Evolutionary conservation across 768 basidiomycete species (phyloP).

Genomic region (Leucocoprinus birnbaumii): DNA sequence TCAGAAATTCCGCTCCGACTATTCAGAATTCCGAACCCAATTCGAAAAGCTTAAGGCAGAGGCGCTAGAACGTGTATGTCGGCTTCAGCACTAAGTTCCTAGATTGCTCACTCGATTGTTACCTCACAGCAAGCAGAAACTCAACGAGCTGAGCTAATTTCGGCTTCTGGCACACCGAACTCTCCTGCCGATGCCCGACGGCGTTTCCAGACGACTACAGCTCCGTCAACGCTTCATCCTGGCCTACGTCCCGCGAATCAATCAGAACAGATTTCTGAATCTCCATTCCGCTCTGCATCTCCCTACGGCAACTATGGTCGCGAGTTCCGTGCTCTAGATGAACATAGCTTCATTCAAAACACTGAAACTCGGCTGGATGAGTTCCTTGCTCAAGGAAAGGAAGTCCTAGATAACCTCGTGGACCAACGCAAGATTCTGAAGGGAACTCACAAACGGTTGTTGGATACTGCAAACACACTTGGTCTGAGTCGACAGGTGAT

Average conservation of each 20-base stretch:
- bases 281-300: slow-evolving; percentile 72
- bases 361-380: slow-evolving; percentile 83
- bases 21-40: slow-evolving; percentile 74
- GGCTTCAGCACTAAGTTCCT: background rate
- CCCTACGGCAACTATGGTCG: slow-evolving; percentile 53
- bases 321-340: slow-evolving; percentile 78
- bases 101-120: background rate
- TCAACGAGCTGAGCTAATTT: slow-evolving; percentile 65
- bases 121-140: slow-evolving; percentile 50
- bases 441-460: slow-evolving; percentile 83
- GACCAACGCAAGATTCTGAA: slow-evolving; percentile 94
- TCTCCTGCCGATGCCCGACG: slow-evolving; percentile 63
- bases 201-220: slow-evolving; percentile 52
- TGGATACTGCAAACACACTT: slow-evolving; percentile 91
- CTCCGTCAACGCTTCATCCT: slow-evolving; percentile 52
- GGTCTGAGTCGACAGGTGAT: slow-evolving; percentile 94
- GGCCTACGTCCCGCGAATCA: slow-evolving; percentile 45
- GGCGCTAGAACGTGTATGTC: slow-evolving; percentile 44
- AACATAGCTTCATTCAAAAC: slow-evolving; percentile 86
- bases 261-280: slow-evolving; percentile 63
- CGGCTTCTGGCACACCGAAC: slow-evolving; percentile 33
- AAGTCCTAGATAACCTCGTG: slow-evolving; percentile 87
- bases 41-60: slow-evolving; percentile 78
- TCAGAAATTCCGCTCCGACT: slow-evolving; percentile 88
- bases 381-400: slow-evolving; percentile 89